These are phyloP conservation scores for Boletellus deceptivus DNA, from an alignment of 1,284 basidiomycete species.

Conservation along the genomic window DNA sequence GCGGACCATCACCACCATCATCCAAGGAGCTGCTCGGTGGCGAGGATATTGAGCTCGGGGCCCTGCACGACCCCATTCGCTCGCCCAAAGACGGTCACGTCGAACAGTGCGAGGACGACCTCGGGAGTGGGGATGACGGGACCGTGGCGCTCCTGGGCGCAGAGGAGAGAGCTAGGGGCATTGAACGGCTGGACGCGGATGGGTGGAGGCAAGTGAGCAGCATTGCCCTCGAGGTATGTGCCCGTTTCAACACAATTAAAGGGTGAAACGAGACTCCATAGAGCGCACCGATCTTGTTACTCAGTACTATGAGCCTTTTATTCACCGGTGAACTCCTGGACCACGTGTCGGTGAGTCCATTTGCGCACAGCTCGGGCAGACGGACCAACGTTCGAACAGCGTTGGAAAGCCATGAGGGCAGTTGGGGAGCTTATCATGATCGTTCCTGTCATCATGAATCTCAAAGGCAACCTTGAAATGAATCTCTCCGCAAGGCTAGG, in stretches of 20 bases:
- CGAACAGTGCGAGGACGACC: conserved; percentile 5
- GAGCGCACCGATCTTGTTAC: conserved; percentile 71
- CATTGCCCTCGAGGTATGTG: conserved; percentile 64
- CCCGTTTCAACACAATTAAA: not conserved
- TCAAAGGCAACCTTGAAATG: conserved; percentile 97
- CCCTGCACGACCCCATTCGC: conserved; percentile 32
- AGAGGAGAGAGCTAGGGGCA: conserved; percentile 27
- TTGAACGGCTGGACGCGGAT: conserved; percentile 15
- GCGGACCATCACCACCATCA: conserved; percentile 1
- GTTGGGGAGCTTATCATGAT: conserved; percentile 97
- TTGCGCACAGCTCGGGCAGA: conserved; percentile 6
- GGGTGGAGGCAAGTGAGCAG: conserved; percentile 53
- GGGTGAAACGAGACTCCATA: conserved; percentile 28
- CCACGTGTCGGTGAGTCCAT: conserved; percentile 71
- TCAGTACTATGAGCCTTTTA: conserved; percentile 72
- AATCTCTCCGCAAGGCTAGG: conserved; percentile 79
- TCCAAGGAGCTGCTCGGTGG: not conserved
- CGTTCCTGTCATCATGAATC: conserved; percentile 90
- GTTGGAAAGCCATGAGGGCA: conserved; percentile 85
- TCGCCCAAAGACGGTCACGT: conserved; percentile 14
- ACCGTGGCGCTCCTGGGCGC: conserved; percentile 34
- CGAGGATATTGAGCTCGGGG: conserved; percentile 39
- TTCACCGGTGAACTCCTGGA: conserved; percentile 90
- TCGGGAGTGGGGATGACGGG: conserved; percentile 35
- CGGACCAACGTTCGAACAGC: conserved; percentile 42